Evolutionary conservation across 495 filamentous ascomycete genomes (phyloP).

Genomic region (Podospora anserina): DNA sequence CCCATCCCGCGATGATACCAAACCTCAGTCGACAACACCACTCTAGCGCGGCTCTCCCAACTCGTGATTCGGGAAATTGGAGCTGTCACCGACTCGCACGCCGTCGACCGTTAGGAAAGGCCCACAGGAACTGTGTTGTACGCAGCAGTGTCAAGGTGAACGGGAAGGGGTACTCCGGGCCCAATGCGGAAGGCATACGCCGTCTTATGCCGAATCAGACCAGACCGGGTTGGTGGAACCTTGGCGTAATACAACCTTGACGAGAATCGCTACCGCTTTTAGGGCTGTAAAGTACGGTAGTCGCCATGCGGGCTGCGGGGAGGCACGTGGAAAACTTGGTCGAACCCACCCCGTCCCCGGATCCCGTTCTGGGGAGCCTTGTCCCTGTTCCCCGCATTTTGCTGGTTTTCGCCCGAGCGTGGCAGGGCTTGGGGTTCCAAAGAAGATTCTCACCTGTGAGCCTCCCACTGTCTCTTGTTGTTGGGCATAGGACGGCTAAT

Average conservation of each 20-base stretch:
- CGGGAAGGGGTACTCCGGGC: conserved; percentile 4
- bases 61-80: background rate
- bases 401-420: background rate
- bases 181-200: conserved; percentile 13
- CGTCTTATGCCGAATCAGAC: conserved; percentile 1
- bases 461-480: background rate
- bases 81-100: background rate
- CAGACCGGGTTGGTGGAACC: conserved; percentile 10
- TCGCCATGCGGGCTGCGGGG: conserved; percentile 11
- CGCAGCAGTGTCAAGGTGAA: background rate
- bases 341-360: conserved; percentile 6
- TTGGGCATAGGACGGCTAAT: conserved; percentile 5
- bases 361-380: conserved; percentile 3
- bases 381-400: conserved; percentile 14
- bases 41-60: background rate
- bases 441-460: background rate
- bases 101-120: background rate
- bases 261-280: conserved; percentile 11
- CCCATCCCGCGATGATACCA: background rate
- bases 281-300: conserved; percentile 5
- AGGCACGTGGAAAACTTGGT: conserved; percentile 17
- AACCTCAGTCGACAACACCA: background rate
- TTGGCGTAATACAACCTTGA: conserved; percentile 9
- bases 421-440: background rate
- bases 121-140: background rate